Evolutionary conservation across 768 basidiomycete genomes (phyloP).

Genomic region (Rhizopogon rudus): DNA sequence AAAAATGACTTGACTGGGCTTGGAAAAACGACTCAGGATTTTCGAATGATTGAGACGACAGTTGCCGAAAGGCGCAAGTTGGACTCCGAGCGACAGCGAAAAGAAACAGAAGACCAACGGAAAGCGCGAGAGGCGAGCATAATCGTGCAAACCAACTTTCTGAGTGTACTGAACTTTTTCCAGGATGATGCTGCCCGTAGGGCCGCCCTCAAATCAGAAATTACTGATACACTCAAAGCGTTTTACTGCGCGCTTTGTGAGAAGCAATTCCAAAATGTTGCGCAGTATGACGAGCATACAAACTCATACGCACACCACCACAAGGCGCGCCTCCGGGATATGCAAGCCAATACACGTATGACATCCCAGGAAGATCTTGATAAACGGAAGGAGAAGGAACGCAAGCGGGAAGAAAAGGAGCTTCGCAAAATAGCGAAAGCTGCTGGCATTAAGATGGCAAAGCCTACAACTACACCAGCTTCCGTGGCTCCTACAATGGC

Average conservation of each 20-base stretch:
- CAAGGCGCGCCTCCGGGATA: conserved; percentile 75
- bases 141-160: not conserved
- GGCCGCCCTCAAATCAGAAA: conserved; percentile 62
- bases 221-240: conserved; percentile 59
- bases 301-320: conserved; percentile 88
- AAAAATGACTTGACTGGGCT: conserved; percentile 77
- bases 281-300: conserved; percentile 86
- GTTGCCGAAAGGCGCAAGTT: conserved; percentile 77
- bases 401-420: conserved; percentile 82
- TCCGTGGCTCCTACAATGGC: conserved; percentile 14
- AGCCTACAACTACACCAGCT: conserved; percentile 20
- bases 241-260: conserved; percentile 85
- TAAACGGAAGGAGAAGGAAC: conserved; percentile 79
- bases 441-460: conserved; percentile 64
- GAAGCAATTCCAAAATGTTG: conserved; percentile 82
- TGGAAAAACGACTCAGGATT: conserved; percentile 74
- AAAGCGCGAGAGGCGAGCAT: conserved; percentile 58
- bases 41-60: conserved; percentile 80
- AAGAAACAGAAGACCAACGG: conserved; percentile 77
- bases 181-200: conserved; percentile 64
- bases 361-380: conserved; percentile 64
- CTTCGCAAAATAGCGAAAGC: conserved; percentile 80
- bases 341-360: conserved; percentile 71
- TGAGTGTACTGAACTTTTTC: conserved; percentile 5
- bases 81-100: conserved; percentile 77